Base-by-base conservation (phyloP, 148 eudicot species). In the Spergularia marina region DNA sequence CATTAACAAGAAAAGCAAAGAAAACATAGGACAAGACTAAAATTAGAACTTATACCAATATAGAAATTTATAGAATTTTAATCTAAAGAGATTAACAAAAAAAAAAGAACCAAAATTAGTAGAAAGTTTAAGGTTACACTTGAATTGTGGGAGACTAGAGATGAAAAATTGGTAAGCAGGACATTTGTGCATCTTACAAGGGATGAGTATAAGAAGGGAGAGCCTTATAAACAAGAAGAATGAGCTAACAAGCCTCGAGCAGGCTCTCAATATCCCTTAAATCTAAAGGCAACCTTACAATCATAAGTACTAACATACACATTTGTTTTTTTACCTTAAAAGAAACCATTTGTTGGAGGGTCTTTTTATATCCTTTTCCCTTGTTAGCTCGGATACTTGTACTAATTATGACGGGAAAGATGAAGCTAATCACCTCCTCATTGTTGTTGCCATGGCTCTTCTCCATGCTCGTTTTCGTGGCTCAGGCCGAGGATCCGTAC, bases 401-500 rank as follows among this genome's bases (percentile, higher is more conserved):
- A 15, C 1, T 36, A 25, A 10, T 47, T 9, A 72, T 15, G 8
- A 76, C 79, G 83, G 83, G 78, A 17, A 82, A 68, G 62, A 83
- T 64, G 63, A 72, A 68, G 10, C 8, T 70, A 15, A 59, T 72
- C 14, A 18, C 76, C 52, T 61, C 78, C 0, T 49, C 51, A 36
- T 68, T 68, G 56, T 68, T 83, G 77, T 36, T 81, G 15, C 62
- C 84, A 68, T 89, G 83, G 55, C 63, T 81, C 0, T 11, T 77
- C 15, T 71, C 83, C 15, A 71, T 80, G 82, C 54, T 74, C 73
- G 79, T 79, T 17, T 70, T 77, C 79, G 20, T 83, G 68, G 91
- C 80, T 4, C 66, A 66, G 12, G 95, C 86, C 10, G 95, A 80
- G 76, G 91, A 88, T 74, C 95, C 95, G 6, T 85, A 85, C 56